These are phyloP conservation scores for Eucalyptus coolabah DNA, from an alignment of 345 rosid species.

Conservation along the genomic window DNA sequence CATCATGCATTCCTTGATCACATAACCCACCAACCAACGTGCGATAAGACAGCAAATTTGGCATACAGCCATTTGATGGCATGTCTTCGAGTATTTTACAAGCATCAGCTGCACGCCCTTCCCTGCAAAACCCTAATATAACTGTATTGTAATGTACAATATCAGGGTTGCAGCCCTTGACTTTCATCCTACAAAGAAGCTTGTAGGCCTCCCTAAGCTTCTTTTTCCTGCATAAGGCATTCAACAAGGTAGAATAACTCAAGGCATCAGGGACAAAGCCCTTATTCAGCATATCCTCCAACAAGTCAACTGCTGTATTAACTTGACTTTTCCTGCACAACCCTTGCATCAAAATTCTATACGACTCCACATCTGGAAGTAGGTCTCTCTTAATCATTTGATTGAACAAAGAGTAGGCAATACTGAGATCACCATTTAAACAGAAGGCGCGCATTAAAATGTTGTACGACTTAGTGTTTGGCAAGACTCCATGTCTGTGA, in stretches of 20 bases:
- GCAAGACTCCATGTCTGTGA: constrained; percentile 33
- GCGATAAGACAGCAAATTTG: constrained; percentile 70
- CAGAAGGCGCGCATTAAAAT: constrained; percentile 67
- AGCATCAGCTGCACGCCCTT: constrained; percentile 70
- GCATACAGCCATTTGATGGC: constrained; percentile 53
- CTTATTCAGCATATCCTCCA: constrained; percentile 90
- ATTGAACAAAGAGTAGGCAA: constrained; percentile 81
- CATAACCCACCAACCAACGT: constrained; percentile 77
- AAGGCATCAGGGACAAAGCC: constrained; percentile 76
- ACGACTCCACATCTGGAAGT: constrained; percentile 62
- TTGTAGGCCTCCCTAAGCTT: constrained; percentile 82
- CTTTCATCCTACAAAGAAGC: constrained; percentile 89
- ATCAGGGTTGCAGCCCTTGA: constrained; percentile 85
- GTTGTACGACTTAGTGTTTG: constrained; percentile 71
- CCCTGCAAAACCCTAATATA: constrained; percentile 56
- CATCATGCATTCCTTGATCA: constrained; percentile 63
- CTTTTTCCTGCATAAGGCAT: constrained; percentile 84
- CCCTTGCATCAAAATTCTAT: constrained; percentile 70
- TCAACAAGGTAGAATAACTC: constrained; percentile 74
- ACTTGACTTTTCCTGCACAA: constrained; percentile 82
- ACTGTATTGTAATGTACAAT: constrained; percentile 76
- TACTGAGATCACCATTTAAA: constrained; percentile 47
- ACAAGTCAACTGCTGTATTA: constrained; percentile 54
- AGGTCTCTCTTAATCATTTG: constrained; percentile 74
- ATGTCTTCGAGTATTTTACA: constrained; percentile 77